Base-by-base conservation (phyloP, 441 rosid species). In the Francoa sonchifolia region DNA sequence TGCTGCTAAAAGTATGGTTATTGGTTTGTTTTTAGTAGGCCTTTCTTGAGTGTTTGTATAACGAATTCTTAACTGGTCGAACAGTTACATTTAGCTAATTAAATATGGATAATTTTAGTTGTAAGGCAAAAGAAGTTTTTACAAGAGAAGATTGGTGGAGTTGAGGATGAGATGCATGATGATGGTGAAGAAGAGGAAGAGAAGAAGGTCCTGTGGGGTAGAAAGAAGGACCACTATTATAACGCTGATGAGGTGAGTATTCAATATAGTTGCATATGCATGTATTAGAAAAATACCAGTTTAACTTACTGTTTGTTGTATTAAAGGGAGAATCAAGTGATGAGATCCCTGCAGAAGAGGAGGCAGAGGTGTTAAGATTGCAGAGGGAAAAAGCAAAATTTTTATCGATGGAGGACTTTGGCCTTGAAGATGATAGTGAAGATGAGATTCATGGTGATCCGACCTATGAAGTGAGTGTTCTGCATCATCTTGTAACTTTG, bases 381-480 rank as follows among this genome's bases (percentile, higher is more conserved):
- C 73, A 58, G 45, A 52, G 48, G 44, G 72, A 63, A 54, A 77
- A 66, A 50, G 60, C 71, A 23, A 47, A 47, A 33, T 40, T 35
- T 42, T 55, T 82, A 58, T 67, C 74, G 11, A 41, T 51, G 50
- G 88, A 73, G 62, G 99, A 90, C 58, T 74, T 73, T 57, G 93
- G 84, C 54, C 70, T 80, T 43, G 77, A 74, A 15, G 78, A 74
- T 47, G 47, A 32, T 18, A 64, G 45, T 60, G 72, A 66, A 36
- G 70, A 71, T 55, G 76, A 71, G 40, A 54, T 62, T 14, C 71
- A 70, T 39, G 49, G 63, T 39, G 95, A 77, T 46, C 75, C 71
- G 40, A 71, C 87, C 50, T 47, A 77, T 50, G 87, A 65, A 82
- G 96, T 74, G 57, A 37, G 62, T 39, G 17, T 36, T 54, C 42